Evolutionary conservation across 2,329 filamentous ascomycete genomes (phyloP).

Genomic region (Pyrenophora graminea): DNA sequence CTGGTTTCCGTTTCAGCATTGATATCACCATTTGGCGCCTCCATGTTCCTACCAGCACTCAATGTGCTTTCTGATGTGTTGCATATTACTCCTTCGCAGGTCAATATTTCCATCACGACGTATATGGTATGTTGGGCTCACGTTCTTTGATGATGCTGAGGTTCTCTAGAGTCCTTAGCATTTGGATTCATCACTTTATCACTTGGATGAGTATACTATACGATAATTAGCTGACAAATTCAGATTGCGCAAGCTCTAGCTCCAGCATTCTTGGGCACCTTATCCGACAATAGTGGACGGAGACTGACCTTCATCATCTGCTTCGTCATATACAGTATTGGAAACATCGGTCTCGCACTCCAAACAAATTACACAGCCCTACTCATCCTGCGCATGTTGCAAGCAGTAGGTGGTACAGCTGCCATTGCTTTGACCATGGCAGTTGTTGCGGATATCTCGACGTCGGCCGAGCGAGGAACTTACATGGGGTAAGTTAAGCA

Average conservation of each 20-base stretch:
- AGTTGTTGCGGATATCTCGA: slow-evolving; percentile 73
- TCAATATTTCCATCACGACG: slow-evolving; percentile 58
- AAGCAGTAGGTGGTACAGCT: slow-evolving; percentile 48
- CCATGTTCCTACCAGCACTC: slow-evolving; percentile 46
- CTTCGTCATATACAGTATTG: slow-evolving; percentile 45
- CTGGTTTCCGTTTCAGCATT: slow-evolving; percentile 51
- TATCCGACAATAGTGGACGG: slow-evolving; percentile 58
- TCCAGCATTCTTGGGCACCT: slow-evolving; percentile 57
- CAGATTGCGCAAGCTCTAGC: slow-evolving; percentile 56
- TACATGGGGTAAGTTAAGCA: slow-evolving; percentile 62
- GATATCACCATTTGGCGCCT: slow-evolving; percentile 55
- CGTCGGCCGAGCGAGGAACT: slow-evolving; percentile 70
- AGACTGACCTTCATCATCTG: slow-evolving; percentile 56
- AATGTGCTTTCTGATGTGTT: slow-evolving; percentile 45
- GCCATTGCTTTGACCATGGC: slow-evolving; percentile 65
- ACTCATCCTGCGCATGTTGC: slow-evolving; percentile 42
- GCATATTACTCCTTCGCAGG: slow-evolving; percentile 49
- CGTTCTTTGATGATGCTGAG: background rate
- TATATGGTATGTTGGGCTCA: slow-evolving; percentile 47
- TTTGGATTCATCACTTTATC: no score
- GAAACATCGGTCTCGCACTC: slow-evolving; percentile 44
- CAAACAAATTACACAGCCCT: slow-evolving; percentile 45
- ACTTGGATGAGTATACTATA: background rate
- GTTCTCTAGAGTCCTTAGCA: background rate
- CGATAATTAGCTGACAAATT: slow-evolving; percentile 9